Evolutionary conservation across 2,329 filamentous ascomycete genomes (phyloP), one percentile per base, ranked within the genome.

Genomic region (Penicillium sp.): DNA sequence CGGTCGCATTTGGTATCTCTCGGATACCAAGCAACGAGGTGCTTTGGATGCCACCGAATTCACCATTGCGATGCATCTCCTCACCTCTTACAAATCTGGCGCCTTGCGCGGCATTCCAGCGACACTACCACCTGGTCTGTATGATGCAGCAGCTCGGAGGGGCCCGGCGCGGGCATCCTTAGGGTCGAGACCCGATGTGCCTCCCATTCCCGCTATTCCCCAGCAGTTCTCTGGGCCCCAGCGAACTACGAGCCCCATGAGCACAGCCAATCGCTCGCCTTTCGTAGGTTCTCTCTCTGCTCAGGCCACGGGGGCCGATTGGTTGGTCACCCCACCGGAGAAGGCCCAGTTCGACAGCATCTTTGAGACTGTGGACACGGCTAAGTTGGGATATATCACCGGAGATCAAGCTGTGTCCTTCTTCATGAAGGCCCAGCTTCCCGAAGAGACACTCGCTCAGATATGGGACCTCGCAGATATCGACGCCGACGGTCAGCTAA

Each of bases 391-490:
- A 0, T 88, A 82, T 61, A 92, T 99, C 57, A 95, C 86, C 28
- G 93, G 93, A 57, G 92, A 97, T 62, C 90, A 97, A 70, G 93
- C 92, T 2, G 93, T 97, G 8, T 80, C 83, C 8, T 99, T 97
- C 73, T 89, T 99, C 69, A 92, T 88, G 66, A 90, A 95, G 69
- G 95, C 92, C 0, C 87, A 88, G 49, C 78, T 99, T 12, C 82
- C 89, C 0, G 92, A 97, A 66, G 92, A 96, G 62, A 83, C 82
- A 9, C 77, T 99, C 45, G 93, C 93, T 27, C 88, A 95, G 62
- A 95, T 99, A 56, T 99, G 93, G 93, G 93, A 99, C 68, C 81
- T 99, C 27, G 87, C 93, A 12, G 93, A 99, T 71, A 89, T 96
- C 70, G 89, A 89, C 64, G 93, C 89, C 7, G 87, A 91, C 59